phyloP scores from a whole-genome alignment of 768 basidiomycete species.

The Suillus variegatus region DNA sequence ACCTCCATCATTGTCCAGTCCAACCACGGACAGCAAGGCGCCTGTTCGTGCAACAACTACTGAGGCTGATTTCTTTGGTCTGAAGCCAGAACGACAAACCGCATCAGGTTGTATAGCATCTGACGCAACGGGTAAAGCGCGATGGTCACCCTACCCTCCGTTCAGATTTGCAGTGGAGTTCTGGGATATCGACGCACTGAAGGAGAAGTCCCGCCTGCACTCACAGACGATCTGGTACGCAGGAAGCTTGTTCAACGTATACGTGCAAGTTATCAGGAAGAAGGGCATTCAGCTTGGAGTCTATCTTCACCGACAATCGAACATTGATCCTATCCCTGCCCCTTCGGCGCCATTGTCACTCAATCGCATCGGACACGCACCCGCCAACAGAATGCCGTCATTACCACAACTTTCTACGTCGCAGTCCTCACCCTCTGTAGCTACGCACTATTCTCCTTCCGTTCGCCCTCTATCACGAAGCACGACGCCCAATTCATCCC shows the following conservation, averaged over 20 bases:
- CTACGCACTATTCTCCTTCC: conserved; percentile 44
- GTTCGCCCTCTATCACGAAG: conserved; percentile 47
- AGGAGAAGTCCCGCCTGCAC: conserved; percentile 82
- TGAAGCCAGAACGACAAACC: conserved; percentile 47
- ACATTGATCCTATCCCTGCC: conserved; percentile 74
- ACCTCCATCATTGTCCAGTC: conserved; percentile 24
- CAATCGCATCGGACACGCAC: conserved; percentile 22
- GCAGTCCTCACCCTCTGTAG: conserved; percentile 22
- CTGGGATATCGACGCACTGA: conserved; percentile 79
- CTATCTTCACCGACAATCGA: conserved; percentile 86
- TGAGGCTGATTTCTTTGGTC: conserved; percentile 66
- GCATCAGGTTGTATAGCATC: conserved; percentile 42
- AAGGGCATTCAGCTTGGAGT: conserved; percentile 83
- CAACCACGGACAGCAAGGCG: conserved; percentile 22
- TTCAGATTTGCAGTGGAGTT: conserved; percentile 89
- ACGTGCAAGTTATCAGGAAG: conserved; percentile 86
- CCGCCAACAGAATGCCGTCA: conserved; percentile 30
- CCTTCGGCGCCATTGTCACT: conserved; percentile 56
- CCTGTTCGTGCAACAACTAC: conserved; percentile 31
- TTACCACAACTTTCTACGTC: conserved; percentile 32
- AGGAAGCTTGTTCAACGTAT: conserved; percentile 85
- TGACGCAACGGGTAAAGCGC: conserved; percentile 45
- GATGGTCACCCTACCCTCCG: conserved; percentile 76
- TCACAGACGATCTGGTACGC: conserved; percentile 90
- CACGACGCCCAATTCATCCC: conserved; percentile 40